These are phyloP conservation scores for Miamiensis avidus DNA, from an alignment of 169 alveolate species.

Conservation along the genomic window DNA sequence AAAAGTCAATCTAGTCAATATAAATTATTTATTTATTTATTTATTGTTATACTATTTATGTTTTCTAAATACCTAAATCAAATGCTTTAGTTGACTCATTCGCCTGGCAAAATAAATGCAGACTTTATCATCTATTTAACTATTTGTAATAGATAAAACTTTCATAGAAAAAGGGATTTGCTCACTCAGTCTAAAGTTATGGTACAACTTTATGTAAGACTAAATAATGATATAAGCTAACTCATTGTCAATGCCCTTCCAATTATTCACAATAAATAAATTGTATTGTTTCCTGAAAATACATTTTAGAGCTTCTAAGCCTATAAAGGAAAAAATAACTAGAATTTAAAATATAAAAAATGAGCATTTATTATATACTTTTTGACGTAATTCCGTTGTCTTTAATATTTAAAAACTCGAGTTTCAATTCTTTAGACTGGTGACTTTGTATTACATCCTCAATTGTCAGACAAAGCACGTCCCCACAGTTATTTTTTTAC, in stretches of 20 bases:
- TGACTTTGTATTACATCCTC: too few species aligned
- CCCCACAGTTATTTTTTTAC: too few species aligned
- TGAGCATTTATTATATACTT: too few species aligned
- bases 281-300: background rate
- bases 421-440: too few species aligned
- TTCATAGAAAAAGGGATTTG: background rate
- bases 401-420: too few species aligned
- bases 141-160: background rate
- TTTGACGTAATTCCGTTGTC: too few species aligned
- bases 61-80: background rate
- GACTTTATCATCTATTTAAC: background rate
- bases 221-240: background rate
- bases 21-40: too few species aligned
- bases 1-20: background rate
- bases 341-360: too few species aligned
- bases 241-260: background rate
- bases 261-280: too few species aligned
- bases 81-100: background rate
- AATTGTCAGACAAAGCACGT: too few species aligned
- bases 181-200: too few species aligned
- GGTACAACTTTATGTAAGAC: background rate
- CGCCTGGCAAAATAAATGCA: background rate
- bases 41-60: too few species aligned
- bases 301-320: background rate
- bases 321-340: background rate